Evolutionary conservation across 2,329 filamentous ascomycete species (phyloP).

Genomic region (Phialophora expanda): DNA sequence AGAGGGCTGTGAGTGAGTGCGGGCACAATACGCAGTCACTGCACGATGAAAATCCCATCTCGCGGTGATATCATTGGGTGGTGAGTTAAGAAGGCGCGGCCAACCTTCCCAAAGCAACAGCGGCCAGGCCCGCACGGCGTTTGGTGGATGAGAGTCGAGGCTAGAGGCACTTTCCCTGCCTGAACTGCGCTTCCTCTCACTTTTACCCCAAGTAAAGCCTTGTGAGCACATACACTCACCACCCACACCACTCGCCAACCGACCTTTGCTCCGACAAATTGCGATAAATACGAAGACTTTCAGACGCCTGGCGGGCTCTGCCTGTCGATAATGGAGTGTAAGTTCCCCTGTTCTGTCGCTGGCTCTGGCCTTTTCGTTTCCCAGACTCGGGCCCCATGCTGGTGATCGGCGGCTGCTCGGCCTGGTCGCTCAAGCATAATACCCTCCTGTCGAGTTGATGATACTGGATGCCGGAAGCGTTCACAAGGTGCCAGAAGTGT

Average conservation of each 20-base stretch:
- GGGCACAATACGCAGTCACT: constrained; percentile 10
- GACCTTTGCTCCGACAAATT: background rate
- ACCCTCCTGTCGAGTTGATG: constrained; percentile 14
- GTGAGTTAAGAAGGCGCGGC: background rate
- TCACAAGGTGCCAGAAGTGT: constrained; percentile 7
- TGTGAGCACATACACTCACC: constrained; percentile 30
- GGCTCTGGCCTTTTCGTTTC: constrained; percentile 5
- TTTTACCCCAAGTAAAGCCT: constrained; percentile 25
- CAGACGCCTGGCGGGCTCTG: constrained; percentile 31
- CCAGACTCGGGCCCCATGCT: background rate
- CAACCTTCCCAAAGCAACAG: constrained; percentile 5
- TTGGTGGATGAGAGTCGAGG: background rate
- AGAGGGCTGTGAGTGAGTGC: constrained; percentile 23
- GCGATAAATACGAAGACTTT: constrained; percentile 7
- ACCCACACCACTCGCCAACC: constrained; percentile 24
- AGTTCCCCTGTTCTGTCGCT: constrained; percentile 20
- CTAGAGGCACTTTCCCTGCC: background rate
- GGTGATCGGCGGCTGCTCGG: constrained; percentile 33
- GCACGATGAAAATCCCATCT: constrained; percentile 28
- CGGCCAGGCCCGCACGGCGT: constrained; percentile 1
- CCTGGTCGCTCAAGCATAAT: constrained; percentile 19
- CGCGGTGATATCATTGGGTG: constrained; percentile 27
- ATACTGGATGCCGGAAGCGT: constrained; percentile 11
- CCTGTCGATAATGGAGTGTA: constrained; percentile 32
- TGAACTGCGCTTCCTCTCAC: constrained; percentile 21